Evolutionary conservation across 2,329 filamentous ascomycete genomes (phyloP), one percentile per base, ranked within the genome.

Genomic region (Exutisphaerella laricina): DNA sequence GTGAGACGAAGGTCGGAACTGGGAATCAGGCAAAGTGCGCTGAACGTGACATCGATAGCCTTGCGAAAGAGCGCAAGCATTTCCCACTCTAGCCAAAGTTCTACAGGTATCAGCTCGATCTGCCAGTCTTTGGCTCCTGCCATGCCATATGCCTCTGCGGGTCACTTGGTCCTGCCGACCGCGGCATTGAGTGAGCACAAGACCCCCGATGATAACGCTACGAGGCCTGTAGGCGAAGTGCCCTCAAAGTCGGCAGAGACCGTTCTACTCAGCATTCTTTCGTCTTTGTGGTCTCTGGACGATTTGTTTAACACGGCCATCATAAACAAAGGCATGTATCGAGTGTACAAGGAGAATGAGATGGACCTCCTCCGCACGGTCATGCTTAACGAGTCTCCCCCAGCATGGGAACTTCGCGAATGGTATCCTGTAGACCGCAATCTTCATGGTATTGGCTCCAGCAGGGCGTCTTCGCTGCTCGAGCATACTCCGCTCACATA

Each of bases 401-500:
- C 78, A 1, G 77, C 76, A 1, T 80, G 75, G 75, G 78, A 82
- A 52, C 64, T 77, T 36, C 71, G 76, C 10, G 75, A 81, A 52
- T 74, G 78, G 60, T 73, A 71, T 35, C 72, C 72, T 23, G 74
- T 75, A 1, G 71, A 70, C 53, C 65, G 67, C 40, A 66, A 65
- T 29, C 21, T 35, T n/a, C 33, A 35, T n/a, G 63, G 70, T 22
- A 51, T 60, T 12, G 61, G 67, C 5, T 56, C 67, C 21, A 67
- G 65, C 21, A 41, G 45, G 5, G 41, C 44, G 9, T 43, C 42
- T 8, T 41, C 46, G 7, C 64, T 69, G 13, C 70, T 72, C 1
- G 74, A 76, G 38, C 78, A 79, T 50, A 75, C 72, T 0, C 69
- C 77, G 1, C 56, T 62, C 1, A 61, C 70, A 1, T 81, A 79